phyloP scores from a whole-genome alignment of 2,329 filamentous ascomycete genomes.

The Diaporthe destruens region DNA sequence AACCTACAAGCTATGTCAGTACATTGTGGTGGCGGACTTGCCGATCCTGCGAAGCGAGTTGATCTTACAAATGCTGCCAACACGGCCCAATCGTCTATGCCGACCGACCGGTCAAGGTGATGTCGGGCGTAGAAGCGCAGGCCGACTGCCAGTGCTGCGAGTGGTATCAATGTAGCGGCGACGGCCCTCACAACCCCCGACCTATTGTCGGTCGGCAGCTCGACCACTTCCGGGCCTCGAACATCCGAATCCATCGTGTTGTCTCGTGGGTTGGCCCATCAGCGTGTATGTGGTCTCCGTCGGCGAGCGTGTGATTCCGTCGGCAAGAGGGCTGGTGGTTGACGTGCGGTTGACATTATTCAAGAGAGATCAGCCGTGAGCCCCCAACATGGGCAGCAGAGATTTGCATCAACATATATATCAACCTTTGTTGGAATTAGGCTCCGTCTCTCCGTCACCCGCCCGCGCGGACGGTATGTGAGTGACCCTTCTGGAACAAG shows the following conservation, averaged over 20 bases:
- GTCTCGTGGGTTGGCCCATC: slow-evolving; percentile 18
- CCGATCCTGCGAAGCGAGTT: too few relatives aligned
- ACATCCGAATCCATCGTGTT: slow-evolving; percentile 16
- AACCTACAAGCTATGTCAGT: not conserved
- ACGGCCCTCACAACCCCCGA: not conserved
- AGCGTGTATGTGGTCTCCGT: not conserved
- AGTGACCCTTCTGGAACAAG: slow-evolving; percentile 5
- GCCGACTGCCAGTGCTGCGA: slow-evolving; percentile 10
- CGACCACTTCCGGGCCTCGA: slow-evolving; percentile 21
- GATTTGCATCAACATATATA: slow-evolving; percentile 2
- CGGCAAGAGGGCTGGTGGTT: not conserved
- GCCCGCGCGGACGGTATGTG: not conserved
- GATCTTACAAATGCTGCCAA: not conserved
- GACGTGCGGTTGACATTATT: not conserved
- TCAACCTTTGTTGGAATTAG: not conserved
- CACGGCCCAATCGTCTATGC: slow-evolving; percentile 18
- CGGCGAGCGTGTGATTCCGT: not conserved
- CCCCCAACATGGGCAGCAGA: too few relatives aligned
- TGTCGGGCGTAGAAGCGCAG: slow-evolving; percentile 25
- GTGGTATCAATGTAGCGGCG: slow-evolving; percentile 4
- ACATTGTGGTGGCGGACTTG: too few relatives aligned
- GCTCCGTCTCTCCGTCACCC: not conserved
- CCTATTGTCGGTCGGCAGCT: slow-evolving; percentile 10
- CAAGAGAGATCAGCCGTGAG: not conserved
- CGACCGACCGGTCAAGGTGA: slow-evolving; percentile 8